Evolutionary conservation across 2,329 filamentous ascomycete genomes (phyloP), one percentile per base, ranked within the genome.

Genomic region (Byssothecium circinans): DNA sequence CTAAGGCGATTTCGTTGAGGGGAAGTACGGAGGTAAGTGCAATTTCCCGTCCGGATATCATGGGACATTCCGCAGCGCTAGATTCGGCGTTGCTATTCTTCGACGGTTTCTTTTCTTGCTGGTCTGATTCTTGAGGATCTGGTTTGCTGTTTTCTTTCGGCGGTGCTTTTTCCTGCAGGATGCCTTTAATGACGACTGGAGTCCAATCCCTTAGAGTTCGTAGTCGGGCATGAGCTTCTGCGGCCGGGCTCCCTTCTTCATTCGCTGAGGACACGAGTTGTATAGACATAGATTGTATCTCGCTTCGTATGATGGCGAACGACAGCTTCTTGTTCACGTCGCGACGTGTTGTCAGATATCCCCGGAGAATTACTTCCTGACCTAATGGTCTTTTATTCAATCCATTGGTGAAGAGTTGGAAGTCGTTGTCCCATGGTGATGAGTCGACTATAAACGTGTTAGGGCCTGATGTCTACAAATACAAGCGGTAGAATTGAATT

Each of bases 1-100:
- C 83, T 35, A 81, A 81, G 0, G 88, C 83, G 45, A 95, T 89
- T 0, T 80, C 73, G 58, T 92, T 92, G 3, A 96, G 78, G 41
- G 82, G 79, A 35, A 82, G 75, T 8, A 95, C 79, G 2, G 78
- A 77, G 38, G 80, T 74, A 15, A 91, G 70, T 4, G 78, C 75
- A 41, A 94, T 70, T 57, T 91, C 86, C 49, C 83, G 68, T 3
- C 10, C n/a, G n/a, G n/a, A n/a, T n/a, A n/a, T n/a, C n/a, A n/a
- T n/a, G n/a, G n/a, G n/a, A n/a, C n/a, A n/a, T 8, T 11, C 17
- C 19, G 14, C n/a, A n/a, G n/a, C n/a, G 8, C 3, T n/a, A 40
- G 18, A 14, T 14, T 14, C 22, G 37, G 19, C 4, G 10, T 39
- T 20, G 36, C 17, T 25, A 17, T 17, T 41, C 19, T 39, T 37